phyloP scores from a whole-genome alignment of 805 yeast species.

The Yamadazyma paraphyllophila region DNA sequence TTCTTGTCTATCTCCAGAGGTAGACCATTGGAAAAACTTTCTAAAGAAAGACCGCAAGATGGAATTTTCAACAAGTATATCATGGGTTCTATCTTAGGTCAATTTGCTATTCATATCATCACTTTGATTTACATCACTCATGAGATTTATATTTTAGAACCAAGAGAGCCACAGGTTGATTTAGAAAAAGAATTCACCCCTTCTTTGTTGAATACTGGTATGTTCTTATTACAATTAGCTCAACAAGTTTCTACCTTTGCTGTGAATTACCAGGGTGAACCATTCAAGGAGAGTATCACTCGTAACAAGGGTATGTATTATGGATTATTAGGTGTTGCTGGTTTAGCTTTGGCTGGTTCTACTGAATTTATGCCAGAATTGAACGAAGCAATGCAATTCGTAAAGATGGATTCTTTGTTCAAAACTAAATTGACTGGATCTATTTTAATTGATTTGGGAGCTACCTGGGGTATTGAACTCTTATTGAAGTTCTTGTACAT shows the following conservation, averaged over 20 bases:
- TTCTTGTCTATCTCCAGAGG: conserved; percentile 95
- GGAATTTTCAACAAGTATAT: conserved; percentile 94
- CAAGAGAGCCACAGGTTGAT: conserved; percentile 87
- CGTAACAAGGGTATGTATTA: conserved; percentile 97
- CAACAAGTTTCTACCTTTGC: conserved; percentile 98
- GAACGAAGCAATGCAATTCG: conserved; percentile 89
- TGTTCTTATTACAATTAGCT: conserved; percentile 88
- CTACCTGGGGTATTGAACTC: conserved; percentile 74
- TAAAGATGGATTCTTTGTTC: conserved; percentile 74
- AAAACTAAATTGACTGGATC: conserved; percentile 73
- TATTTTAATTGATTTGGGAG: conserved; percentile 71
- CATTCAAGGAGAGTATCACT: conserved; percentile 85
- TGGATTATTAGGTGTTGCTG: conserved; percentile 89
- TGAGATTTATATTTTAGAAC: conserved; percentile 85
- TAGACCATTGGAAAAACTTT: conserved; percentile 80
- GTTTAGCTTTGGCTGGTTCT: conserved; percentile 83
- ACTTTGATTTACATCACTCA: conserved; percentile 79
- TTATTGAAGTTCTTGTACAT: conserved; percentile 81
- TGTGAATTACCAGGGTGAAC: conserved; percentile 95
- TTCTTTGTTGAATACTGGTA: conserved; percentile 91
- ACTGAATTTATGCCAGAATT: conserved; percentile 94
- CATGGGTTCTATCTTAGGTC: conserved; percentile 97
- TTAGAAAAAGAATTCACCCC: conserved; percentile 87
- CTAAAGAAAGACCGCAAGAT: conserved; percentile 94
- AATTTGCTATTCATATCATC: conserved; percentile 87